Percentiles rank a stretch among this genome's conserved stretches.
Evolutionary conservation across 2,329 filamentous ascomycete species (phyloP).

Genomic region (Harringtonia lauricola): DNA sequence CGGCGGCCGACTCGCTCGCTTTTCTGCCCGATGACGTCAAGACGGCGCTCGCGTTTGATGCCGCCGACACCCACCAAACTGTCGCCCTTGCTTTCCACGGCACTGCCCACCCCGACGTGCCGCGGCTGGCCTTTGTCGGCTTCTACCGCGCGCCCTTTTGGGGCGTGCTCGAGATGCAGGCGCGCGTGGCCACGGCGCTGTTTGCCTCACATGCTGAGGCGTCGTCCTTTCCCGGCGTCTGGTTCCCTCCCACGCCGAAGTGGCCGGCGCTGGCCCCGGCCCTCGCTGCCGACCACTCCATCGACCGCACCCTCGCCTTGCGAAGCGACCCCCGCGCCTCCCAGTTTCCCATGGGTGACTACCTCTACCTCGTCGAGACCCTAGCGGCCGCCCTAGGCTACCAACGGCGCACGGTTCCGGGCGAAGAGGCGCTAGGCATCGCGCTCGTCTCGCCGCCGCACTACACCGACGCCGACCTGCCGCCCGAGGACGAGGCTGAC

Average conservation of each 20-base stretch:
- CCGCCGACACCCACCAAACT: conserved; percentile 43
- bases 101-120: conserved; percentile 47
- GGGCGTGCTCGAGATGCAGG: conserved; percentile 82
- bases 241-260: conserved; percentile 8
- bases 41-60: conserved; percentile 44
- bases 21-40: conserved; percentile 51
- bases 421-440: conserved; percentile 22
- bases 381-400: conserved; percentile 51
- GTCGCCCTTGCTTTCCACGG: conserved; percentile 58
- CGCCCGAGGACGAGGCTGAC: conserved; percentile 14
- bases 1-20: conserved; percentile 49
- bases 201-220: conserved; percentile 26
- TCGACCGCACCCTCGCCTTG: conserved; percentile 36
- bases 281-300: conserved; percentile 30
- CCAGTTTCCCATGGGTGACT: conserved; percentile 80
- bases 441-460: conserved; percentile 45
- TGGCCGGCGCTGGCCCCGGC: conserved; percentile 24
- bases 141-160: conserved; percentile 80
- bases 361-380: conserved; percentile 63
- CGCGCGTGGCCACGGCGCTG: conserved; percentile 50
- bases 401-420: conserved; percentile 19
- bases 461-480: conserved; percentile 26
- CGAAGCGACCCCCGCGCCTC: conserved; percentile 39
- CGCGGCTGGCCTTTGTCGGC: conserved; percentile 65
- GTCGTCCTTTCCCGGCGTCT: conserved; percentile 9